Evolutionary conservation across 345 rosid species (phyloP).

Genomic region (Microthlaspi erraticum): DNA sequence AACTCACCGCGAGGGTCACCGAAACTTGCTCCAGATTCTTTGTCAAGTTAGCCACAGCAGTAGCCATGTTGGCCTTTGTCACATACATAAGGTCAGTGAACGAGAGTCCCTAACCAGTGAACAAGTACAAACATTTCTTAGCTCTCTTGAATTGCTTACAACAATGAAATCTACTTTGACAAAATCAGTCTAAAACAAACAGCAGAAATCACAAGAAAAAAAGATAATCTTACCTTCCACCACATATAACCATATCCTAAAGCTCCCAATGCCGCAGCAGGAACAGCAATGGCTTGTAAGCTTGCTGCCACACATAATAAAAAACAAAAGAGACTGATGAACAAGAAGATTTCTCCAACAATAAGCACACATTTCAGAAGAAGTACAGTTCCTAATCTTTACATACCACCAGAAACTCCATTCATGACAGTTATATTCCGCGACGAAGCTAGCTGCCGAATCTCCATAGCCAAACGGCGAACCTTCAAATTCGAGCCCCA

Average conservation of each 20-base stretch:
- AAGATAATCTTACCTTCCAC: conserved; percentile 79
- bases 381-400: conserved; percentile 1
- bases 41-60: conserved; percentile 81
- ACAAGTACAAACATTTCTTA: not conserved
- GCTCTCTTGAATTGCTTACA: conserved; percentile 7
- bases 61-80: conserved; percentile 77
- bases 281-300: conserved; percentile 58
- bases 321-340: not conserved
- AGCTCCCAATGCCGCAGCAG: conserved; percentile 88
- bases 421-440: conserved; percentile 75
- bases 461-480: conserved; percentile 66
- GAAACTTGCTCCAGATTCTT: conserved; percentile 81
- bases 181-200: not conserved
- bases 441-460: conserved; percentile 70
- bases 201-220: not conserved
- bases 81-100: conserved; percentile 91
- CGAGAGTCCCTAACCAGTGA: conserved; percentile 67
- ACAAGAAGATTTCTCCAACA: not conserved
- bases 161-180: not conserved
- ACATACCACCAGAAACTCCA: conserved; percentile 67
- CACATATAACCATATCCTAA: conserved; percentile 98
- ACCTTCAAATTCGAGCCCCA: conserved; percentile 50
- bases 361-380: not conserved
- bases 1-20: conserved; percentile 76
- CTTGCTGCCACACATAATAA: conserved; percentile 23